Evolutionary conservation across 345 rosid species (phyloP).

Genomic region (Salix caprea): DNA sequence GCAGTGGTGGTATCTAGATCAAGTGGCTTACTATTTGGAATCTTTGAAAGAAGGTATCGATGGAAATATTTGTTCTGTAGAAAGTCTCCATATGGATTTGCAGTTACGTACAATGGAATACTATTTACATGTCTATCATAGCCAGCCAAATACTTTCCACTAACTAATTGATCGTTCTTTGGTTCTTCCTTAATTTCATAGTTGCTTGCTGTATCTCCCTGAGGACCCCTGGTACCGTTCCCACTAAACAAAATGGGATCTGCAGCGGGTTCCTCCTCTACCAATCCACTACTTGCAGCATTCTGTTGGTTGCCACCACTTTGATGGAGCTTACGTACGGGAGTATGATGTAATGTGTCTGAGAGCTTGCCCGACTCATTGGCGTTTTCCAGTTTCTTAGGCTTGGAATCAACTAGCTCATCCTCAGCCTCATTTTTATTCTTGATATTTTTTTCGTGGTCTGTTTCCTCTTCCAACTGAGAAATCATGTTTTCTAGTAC

Average conservation of each 20-base stretch:
- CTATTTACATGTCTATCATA: slow-evolving; percentile 27
- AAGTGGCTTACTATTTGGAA: slow-evolving; percentile 41
- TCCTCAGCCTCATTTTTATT: slow-evolving; percentile 29
- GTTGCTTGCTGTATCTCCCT: slow-evolving; percentile 3
- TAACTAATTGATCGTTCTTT: slow-evolving; percentile 29
- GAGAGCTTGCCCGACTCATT: slow-evolving; percentile 12
- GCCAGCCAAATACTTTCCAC: slow-evolving; percentile 33
- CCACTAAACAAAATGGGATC: slow-evolving; percentile 7
- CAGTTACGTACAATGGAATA: slow-evolving; percentile 32
- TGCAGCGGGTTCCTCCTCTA: slow-evolving; percentile 24
- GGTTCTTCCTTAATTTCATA: not conserved
- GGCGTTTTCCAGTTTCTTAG: slow-evolving; percentile 21
- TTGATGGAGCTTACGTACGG: slow-evolving; percentile 14
- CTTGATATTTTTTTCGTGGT: slow-evolving; percentile 32
- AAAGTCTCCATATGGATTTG: slow-evolving; percentile 33
- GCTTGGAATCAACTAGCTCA: slow-evolving; percentile 22
- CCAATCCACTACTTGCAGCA: slow-evolving; percentile 25
- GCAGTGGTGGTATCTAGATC: slow-evolving; percentile 73
- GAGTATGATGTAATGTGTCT: slow-evolving; percentile 28
- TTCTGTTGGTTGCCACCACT: slow-evolving; percentile 20
- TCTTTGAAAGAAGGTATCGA: slow-evolving; percentile 43
- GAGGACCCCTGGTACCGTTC: slow-evolving; percentile 10
- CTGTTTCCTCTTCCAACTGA: slow-evolving; percentile 61
- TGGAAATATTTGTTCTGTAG: slow-evolving; percentile 32
- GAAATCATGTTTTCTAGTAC: slow-evolving; percentile 84